These are phyloP conservation scores for Candida saitoana DNA, from an alignment of 805 yeast genomes.

Conservation along the genomic window DNA sequence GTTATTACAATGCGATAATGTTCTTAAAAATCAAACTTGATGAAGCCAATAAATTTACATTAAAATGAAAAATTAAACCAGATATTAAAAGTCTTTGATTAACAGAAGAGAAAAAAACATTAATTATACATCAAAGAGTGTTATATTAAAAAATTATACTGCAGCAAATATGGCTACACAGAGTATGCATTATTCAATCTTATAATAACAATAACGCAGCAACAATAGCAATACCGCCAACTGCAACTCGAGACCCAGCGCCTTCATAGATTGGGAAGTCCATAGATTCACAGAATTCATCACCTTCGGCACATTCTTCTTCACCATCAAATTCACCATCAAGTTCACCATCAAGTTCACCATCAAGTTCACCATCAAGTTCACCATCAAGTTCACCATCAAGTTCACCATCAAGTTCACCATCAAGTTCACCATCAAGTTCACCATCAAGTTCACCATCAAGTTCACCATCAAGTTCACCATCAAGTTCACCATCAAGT, in stretches of 20 bases:
- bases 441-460: conserved; percentile 13
- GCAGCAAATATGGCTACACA: neutral
- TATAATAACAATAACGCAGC: conserved; percentile 11
- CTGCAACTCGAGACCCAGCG: conserved; percentile 11
- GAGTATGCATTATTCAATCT: neutral
- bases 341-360: neutral
- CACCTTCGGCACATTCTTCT: conserved; percentile 13
- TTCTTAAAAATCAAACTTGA: conserved; percentile 18
- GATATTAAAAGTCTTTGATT: neutral
- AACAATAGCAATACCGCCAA: conserved; percentile 11
- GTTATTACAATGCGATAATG: conserved; percentile 12
- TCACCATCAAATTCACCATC: conserved; percentile 16
- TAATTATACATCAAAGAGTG: conserved; percentile 10
- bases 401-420: conserved; percentile 7
- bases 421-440: conserved; percentile 1
- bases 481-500: conserved; percentile 1
- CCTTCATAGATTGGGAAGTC: conserved; percentile 13
- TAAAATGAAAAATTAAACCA: too few relatives aligned
- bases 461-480: conserved; percentile 15
- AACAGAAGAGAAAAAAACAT: conserved; percentile 17
- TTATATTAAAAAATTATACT: neutral
- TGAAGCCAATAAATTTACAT: too few relatives aligned
- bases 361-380: conserved; percentile 8
- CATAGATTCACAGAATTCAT: conserved; percentile 6
- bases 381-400: conserved; percentile 18